Base-by-base conservation (phyloP, 2,329 filamentous ascomycete species). In the Purpureocillium lavendulum region DNA sequence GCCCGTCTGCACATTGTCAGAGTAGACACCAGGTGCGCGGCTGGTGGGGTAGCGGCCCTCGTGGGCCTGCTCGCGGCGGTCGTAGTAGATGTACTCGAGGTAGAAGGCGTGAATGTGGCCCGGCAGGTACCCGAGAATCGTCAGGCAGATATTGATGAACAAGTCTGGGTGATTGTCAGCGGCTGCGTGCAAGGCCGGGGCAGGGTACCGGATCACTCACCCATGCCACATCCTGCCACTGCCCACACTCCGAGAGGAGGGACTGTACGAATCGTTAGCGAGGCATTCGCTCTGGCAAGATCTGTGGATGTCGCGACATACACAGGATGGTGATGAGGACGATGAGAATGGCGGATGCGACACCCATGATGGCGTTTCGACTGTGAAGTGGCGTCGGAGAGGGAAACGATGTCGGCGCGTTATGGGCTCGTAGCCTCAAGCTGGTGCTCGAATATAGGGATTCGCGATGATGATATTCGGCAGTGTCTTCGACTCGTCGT, bases 91-190 rank as follows among this genome's bases (percentile, higher is more conserved):
- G 58, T 88, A 94, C 61, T 88, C 79, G 45, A 87, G 49, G 58
- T 89, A 92, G 60, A 89, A 88, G 33, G 84, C 84, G 57, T 88
- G 81, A 32, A 90, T 75, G 49, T 87, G 81, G 7, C 85, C 87
- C 0, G 86, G 86, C 37, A 92, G 62, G 58, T 82, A 85, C n/a
- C 80, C 80, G 16, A 84, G 69, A 21, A 84, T 51, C 0, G 80
- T 84, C 45, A 85, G 61, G 48, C 74, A 70, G 50, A 84, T 73
- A 57, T 84, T 85, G 61, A 84, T 74, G 38, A 80, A 66, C 28
- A 84, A 59, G 52, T 84, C 80, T 50, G 63, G 6, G 21, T 59
- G 32, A 15, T 17, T 24, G 40, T 54, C 30, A 53, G 37, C 30
- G n/a, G 34, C 17, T 26, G 10, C 21, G 21, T 6, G 21, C 21